These are phyloP conservation scores for Turnera subulata DNA, from an alignment of 345 rosid species.

Conservation along the genomic window DNA sequence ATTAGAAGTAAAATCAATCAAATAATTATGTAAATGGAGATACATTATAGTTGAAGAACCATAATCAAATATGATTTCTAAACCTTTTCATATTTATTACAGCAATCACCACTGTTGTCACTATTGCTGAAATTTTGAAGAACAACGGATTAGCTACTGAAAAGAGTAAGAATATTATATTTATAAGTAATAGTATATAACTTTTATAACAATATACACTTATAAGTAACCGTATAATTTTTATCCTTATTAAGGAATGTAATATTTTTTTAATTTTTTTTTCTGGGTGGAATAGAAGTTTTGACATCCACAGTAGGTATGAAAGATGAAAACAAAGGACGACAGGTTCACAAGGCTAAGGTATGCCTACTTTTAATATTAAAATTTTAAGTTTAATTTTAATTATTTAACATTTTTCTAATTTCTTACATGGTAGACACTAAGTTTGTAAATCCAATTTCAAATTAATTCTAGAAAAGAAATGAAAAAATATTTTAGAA, in stretches of 20 bases:
- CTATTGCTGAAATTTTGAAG: slow-evolving; percentile 86
- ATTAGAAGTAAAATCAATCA: no score
- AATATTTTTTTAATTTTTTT: not conserved
- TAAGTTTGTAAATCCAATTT: no score
- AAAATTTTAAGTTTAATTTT: no score
- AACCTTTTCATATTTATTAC: not conserved
- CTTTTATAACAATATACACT: no score
- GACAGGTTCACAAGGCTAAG: slow-evolving; percentile 82
- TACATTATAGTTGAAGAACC: no score
- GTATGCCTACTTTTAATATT: slow-evolving; percentile 17
- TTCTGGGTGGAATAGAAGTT: slow-evolving; percentile 43
- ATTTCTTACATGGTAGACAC: no score
- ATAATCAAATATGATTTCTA: not conserved
- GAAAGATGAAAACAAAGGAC: slow-evolving; percentile 82
- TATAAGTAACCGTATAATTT: no score
- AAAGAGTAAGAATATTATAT: slow-evolving; percentile 50
- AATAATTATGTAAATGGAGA: no score
- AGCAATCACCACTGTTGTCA: slow-evolving; percentile 27
- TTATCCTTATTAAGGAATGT: not conserved
- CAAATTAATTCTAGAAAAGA: no score
- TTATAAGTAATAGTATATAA: no score
- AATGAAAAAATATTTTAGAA: no score
- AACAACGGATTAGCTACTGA: slow-evolving; percentile 82
- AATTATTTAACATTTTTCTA: no score
- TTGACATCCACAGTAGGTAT: slow-evolving; percentile 80